Base-by-base conservation (phyloP, 164 flowering plant genomes). In the Malania oleifera region DNA sequence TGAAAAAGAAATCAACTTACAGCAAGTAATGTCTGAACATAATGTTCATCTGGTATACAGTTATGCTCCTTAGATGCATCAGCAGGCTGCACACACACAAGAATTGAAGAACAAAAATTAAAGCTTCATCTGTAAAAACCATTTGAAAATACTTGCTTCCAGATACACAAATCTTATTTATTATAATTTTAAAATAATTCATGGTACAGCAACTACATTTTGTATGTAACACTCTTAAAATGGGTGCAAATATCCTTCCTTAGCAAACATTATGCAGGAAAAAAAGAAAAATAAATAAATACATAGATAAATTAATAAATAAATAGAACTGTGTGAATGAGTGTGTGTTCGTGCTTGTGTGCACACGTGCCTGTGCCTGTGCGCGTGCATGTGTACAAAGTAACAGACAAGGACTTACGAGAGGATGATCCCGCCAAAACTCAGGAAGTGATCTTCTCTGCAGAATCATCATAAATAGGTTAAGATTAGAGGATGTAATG, bases 41-140 rank as follows among this genome's bases (percentile, higher is more conserved):
- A 93, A 73, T 93, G 99, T 59, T 93, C 99, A 75, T 93, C 99
- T 25, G 99, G 92, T 78, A 93, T 90, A 54, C 99, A 93, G 67
- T 93, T 90, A 62, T 93, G 99, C 75, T 87, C 92, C 75, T 82
- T 86, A 19, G 82, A 75, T 57, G 68, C 58, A 67, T 88, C 90
- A 48, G 62, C 79, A 51, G 93, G 85, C 98, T 92, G 83, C 71
- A 82, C 17, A 70, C n/a, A 45, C n/a, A 60, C 22, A 52, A 65
- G 31, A 38, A 24, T 1, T 37, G 63, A 20, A 53, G 44, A 15
- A 45, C 22, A 52, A 44, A 55, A 29, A 43, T 18, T 47, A 26
- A 50, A 53, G 60, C 10, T 22, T 40, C 3, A 51, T 50, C 35
- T 52, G 34, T 53, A 22, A 25, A 53, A 60, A 57, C 25, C 35